phyloP scores from a whole-genome alignment of 2,329 filamentous ascomycete species.

The Colletotrichum camelliae region DNA sequence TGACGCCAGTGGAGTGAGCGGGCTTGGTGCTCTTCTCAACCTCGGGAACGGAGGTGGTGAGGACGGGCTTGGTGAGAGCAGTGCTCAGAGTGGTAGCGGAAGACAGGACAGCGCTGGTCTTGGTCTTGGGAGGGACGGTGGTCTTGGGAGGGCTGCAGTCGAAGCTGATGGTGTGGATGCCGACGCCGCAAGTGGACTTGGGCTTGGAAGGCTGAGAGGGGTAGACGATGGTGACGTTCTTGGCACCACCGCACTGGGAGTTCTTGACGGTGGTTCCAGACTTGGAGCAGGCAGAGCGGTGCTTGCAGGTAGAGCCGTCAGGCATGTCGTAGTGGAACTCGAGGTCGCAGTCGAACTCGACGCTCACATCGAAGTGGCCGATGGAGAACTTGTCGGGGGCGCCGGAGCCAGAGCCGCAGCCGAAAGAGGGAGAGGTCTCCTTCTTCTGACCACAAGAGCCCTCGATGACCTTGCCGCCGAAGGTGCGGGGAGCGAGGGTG shows the following conservation, averaged over 20 bases:
- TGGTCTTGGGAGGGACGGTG: conserved; percentile 15
- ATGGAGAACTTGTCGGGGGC: conserved; percentile 72
- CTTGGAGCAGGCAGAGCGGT: conserved; percentile 70
- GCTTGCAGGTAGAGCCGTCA: conserved; percentile 82
- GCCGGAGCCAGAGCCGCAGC: conserved; percentile 46
- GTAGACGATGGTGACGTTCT: conserved; percentile 75
- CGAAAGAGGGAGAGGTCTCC: conserved; percentile 62
- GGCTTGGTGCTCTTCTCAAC: conserved; percentile 23
- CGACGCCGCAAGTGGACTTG: conserved; percentile 70
- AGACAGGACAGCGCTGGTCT: conserved; percentile 3
- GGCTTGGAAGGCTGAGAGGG: conserved; percentile 59
- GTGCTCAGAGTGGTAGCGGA: conserved; percentile 20
- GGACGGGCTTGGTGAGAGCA: conserved; percentile 21
- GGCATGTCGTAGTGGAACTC: conserved; percentile 89
- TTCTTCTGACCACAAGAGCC: conserved; percentile 55
- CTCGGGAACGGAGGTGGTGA: conserved; percentile 21
- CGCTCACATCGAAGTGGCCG: conserved; percentile 72
- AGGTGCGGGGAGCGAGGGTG: conserved; percentile 54
- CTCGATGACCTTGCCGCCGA: conserved; percentile 65
- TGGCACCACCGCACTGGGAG: conserved; percentile 91
- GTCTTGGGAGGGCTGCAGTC: conserved; percentile 58
- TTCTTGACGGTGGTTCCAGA: conserved; percentile 77
- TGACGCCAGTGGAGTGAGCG: conserved; percentile 6
- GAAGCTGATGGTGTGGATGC: conserved; percentile 77
- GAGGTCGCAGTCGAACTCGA: conserved; percentile 78